Evolutionary conservation across 306 rosid genomes (phyloP), one percentile per base, ranked within the genome.

Genomic region (Rosa multiflora): DNA sequence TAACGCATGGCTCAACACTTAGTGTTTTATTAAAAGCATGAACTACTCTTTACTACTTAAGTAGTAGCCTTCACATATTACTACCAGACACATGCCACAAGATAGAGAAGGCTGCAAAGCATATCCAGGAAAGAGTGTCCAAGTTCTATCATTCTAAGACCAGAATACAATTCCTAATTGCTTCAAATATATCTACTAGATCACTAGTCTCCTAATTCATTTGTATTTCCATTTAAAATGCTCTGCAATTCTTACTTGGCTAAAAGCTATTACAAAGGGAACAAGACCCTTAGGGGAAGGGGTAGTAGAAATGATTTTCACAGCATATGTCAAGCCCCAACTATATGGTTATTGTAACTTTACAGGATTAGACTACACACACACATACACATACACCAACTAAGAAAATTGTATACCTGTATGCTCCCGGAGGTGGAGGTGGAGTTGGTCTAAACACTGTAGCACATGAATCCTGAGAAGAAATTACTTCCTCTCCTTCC

Each of bases 401-500:
- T 12, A 29, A 43, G 74, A 82, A 79, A 77, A 64, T 12, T 56
- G 77, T 83, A 79, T 70, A 91, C 99, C 98, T 89, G 83, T 87
- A 88, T 68, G 80, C 81, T 86, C 97, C 88, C 17, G 81, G 73
- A 44, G 80, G 76, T 48, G 81, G 73, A 44, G 80, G 76, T 48
- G 91, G 88, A 66, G 85, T 75, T 55, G 87, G 91, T 78, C 91
- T 86, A 74, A 72, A 73, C 85, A 71, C 81, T 48, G 88, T 79
- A n/a, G 92, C 82, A 82, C 87, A 81, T 8, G 87, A 89, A 53
- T 90, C 97, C 62, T 83, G 90, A 70, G 97, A 89, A 80, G 92
- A 81, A 81, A 84, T 88, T 14, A 86, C 88, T 78, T 91, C 97
- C 76, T 90, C 98, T 37, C 78, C 86, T 83, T 87, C 99, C 10